Evolutionary conservation across 2,329 filamentous ascomycete species (phyloP).

Genomic region (Epichloe glyceriae): DNA sequence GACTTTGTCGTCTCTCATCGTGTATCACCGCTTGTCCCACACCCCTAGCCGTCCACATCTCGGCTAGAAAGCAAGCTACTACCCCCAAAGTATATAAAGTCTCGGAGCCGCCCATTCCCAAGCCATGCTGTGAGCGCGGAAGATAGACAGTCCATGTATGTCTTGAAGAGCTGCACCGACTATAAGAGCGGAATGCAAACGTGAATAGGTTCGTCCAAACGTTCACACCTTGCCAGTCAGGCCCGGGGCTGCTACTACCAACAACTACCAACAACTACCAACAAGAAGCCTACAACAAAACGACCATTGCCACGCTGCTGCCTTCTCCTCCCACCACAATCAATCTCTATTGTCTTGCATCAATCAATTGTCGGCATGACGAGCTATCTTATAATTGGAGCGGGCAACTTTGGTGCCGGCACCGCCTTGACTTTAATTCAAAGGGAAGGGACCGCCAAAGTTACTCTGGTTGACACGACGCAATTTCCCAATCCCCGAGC

Average conservation of each 20-base stretch:
- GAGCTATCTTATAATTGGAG: conserved; percentile 26
- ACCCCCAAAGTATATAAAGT: conserved; percentile 8
- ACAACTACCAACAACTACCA: no score
- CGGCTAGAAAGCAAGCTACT: not conserved
- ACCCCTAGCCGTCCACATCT: not conserved
- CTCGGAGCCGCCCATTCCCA: conserved; percentile 3
- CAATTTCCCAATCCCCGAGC: conserved; percentile 25
- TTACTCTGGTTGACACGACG: conserved; percentile 25
- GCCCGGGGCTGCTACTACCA: not conserved
- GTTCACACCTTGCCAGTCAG: not conserved
- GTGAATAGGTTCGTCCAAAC: not conserved
- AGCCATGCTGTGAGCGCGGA: not conserved
- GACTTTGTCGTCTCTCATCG: not conserved
- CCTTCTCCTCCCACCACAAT: no score
- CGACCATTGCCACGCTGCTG: no score
- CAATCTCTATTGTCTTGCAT: no score
- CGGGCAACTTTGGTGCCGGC: conserved; percentile 30
- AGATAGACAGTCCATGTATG: not conserved
- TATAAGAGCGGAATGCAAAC: not conserved
- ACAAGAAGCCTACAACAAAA: no score
- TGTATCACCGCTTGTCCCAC: not conserved
- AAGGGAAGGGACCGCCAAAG: conserved; percentile 14
- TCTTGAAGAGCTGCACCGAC: not conserved
- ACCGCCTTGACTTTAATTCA: conserved; percentile 25
- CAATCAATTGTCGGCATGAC: conserved; percentile 4